Evolutionary conservation across 2,329 filamentous ascomycete species (phyloP).

Genomic region (Talaromyces sp.): DNA sequence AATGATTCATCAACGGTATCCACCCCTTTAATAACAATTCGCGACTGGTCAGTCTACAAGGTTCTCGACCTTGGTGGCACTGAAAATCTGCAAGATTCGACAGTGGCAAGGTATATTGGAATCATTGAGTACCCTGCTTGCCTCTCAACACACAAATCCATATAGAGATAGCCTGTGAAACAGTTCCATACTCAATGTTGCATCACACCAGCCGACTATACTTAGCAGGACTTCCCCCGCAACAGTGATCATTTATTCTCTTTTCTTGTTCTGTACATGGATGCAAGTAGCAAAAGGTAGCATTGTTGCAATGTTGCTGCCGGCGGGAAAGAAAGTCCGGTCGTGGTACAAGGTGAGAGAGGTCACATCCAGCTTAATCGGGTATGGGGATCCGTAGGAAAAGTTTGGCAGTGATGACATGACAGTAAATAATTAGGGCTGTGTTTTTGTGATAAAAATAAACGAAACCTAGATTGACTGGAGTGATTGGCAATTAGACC

Average conservation of each 20-base stretch:
- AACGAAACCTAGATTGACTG: not conserved
- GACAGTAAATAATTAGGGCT: no score
- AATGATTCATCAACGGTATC: no score
- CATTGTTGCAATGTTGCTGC: not conserved
- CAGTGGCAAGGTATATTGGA: not conserved
- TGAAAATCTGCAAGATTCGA: no score
- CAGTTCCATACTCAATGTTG: not conserved
- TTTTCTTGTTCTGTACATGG: not conserved
- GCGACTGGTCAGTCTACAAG: no score
- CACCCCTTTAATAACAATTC: no score
- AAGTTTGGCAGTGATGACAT: no score
- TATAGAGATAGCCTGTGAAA: not conserved
- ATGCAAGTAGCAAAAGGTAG: no score
- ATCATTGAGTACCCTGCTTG: not conserved
- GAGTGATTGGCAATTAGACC: not conserved
- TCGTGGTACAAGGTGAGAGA: not conserved
- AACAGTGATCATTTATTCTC: not conserved
- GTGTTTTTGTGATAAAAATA: not conserved
- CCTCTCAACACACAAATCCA: no score
- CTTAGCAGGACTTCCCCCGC: no score
- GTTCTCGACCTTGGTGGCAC: no score
- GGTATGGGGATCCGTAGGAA: not conserved
- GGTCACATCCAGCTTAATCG: not conserved
- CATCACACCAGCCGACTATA: not conserved
- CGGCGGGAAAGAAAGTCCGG: not conserved